A percentile compares a stretch with the other conserved stretches of the same genome.
These are phyloP conservation scores for Debaryomyces subglobosus DNA, from an alignment of 1,139 yeast species.

Conservation along the genomic window DNA sequence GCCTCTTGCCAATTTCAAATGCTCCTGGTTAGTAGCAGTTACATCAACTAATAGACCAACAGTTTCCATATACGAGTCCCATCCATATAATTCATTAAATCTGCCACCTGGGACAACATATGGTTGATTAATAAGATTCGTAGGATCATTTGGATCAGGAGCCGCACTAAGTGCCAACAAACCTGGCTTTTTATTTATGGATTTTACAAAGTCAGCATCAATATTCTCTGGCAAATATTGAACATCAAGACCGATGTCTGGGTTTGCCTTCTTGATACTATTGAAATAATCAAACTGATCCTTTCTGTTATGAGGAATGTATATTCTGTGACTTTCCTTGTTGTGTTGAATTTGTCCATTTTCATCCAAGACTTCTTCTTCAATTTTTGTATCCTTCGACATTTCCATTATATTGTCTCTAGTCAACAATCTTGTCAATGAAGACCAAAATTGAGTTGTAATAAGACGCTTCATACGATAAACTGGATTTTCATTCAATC, in stretches of 20 bases:
- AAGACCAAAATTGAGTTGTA: conserved; percentile 78
- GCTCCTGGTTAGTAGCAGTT: conserved; percentile 47
- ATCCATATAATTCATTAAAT: conserved; percentile 93
- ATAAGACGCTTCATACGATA: conserved; percentile 75
- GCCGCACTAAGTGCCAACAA: conserved; percentile 78
- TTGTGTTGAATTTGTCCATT: conserved; percentile 31
- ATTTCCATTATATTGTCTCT: conserved; percentile 64
- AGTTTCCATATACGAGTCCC: conserved; percentile 97
- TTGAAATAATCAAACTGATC: conserved; percentile 77
- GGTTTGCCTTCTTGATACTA: conserved; percentile 54
- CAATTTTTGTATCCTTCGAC: conserved; percentile 79
- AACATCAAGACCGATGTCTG: conserved; percentile 70
- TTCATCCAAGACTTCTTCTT: conserved; percentile 52
- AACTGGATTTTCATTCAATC: conserved; percentile 89
- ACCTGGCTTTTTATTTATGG: conserved; percentile 85
- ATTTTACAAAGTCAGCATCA: conserved; percentile 72
- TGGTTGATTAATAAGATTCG: conserved; percentile 67
- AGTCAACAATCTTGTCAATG: conserved; percentile 73
- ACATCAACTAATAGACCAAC: conserved; percentile 77
- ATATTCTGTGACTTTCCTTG: conserved; percentile 66
- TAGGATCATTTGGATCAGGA: conserved; percentile 51
- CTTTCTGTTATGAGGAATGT: conserved; percentile 68
- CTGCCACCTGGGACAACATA: conserved; percentile 98
- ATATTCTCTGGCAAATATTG: conserved; percentile 65
- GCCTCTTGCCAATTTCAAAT: conserved; percentile 68